These are phyloP conservation scores for Leucocoprinus birnbaumii DNA, from an alignment of 768 basidiomycete species.

Conservation along the genomic window DNA sequence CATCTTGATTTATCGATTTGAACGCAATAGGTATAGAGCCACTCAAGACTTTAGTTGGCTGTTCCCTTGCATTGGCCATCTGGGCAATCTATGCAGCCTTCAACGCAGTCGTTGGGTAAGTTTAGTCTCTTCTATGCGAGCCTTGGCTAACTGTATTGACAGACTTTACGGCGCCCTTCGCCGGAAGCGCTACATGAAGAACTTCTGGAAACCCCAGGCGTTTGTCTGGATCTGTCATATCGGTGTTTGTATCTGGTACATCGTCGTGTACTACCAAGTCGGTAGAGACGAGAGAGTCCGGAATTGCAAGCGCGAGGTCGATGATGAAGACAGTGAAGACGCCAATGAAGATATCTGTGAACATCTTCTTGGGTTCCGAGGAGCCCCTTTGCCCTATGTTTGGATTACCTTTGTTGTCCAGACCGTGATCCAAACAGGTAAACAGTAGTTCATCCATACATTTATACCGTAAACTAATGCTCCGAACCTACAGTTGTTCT, in stretches of 20 bases:
- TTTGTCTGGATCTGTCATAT: slow-evolving; percentile 9
- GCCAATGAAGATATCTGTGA: background rate
- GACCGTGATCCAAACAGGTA: slow-evolving; percentile 2
- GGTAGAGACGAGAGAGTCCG: background rate
- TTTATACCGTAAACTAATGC: background rate
- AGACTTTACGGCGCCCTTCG: slow-evolving; percentile 3
- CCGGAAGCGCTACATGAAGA: slow-evolving; percentile 9
- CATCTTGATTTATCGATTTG: background rate
- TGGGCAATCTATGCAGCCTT: slow-evolving; percentile 8
- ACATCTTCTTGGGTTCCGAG: background rate
- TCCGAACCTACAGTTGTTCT: background rate
- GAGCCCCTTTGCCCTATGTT: slow-evolving; percentile 3
- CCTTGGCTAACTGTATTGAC: background rate
- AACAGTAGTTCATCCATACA: background rate
- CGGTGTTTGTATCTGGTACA: slow-evolving; percentile 5
- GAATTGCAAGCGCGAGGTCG: background rate
- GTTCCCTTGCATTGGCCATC: slow-evolving; percentile 1
- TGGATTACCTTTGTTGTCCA: slow-evolving; percentile 4
- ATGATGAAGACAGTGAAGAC: background rate
- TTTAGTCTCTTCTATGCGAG: background rate
- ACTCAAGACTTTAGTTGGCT: background rate
- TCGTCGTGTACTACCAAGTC: slow-evolving; percentile 1
- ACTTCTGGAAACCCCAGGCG: slow-evolving; percentile 2
- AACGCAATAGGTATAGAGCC: background rate
- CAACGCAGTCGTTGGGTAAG: slow-evolving; percentile 4